A percentile compares a stretch with the other conserved stretches of the same genome.
phyloP scores from a whole-genome alignment of 1,139 yeast species.

The Candida tropicalis region DNA sequence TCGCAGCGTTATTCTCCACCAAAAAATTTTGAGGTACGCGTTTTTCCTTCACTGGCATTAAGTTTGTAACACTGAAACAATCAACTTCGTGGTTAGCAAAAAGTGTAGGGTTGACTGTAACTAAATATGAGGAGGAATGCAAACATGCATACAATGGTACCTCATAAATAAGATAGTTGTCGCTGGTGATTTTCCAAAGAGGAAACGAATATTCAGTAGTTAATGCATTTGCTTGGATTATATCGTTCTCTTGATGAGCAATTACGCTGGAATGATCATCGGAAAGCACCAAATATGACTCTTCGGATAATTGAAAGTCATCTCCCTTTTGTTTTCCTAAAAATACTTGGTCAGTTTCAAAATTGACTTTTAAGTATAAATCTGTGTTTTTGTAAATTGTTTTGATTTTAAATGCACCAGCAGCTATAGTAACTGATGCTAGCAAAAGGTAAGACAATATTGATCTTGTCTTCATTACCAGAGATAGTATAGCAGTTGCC shows the following conservation, averaged over 20 bases:
- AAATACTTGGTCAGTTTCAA: neutral
- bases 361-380: neutral
- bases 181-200: neutral
- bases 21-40: neutral
- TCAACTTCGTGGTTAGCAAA: neutral
- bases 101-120: neutral
- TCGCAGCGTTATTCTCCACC: too few species aligned
- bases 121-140: neutral
- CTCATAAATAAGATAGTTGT: neutral
- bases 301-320: neutral
- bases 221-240: neutral
- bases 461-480: conserved; percentile 1
- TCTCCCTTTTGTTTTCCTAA: neutral
- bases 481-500: neutral
- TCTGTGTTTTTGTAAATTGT: neutral
- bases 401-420: neutral
- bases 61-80: neutral
- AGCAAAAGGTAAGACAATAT: neutral
- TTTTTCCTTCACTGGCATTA: neutral
- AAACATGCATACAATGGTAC: neutral
- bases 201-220: neutral
- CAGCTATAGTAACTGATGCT: neutral
- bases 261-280: neutral
- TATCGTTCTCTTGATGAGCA: neutral
- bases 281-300: neutral